Evolutionary conservation across 805 yeast genomes (phyloP).

Genomic region (Yamadazyma akitaensis): DNA sequence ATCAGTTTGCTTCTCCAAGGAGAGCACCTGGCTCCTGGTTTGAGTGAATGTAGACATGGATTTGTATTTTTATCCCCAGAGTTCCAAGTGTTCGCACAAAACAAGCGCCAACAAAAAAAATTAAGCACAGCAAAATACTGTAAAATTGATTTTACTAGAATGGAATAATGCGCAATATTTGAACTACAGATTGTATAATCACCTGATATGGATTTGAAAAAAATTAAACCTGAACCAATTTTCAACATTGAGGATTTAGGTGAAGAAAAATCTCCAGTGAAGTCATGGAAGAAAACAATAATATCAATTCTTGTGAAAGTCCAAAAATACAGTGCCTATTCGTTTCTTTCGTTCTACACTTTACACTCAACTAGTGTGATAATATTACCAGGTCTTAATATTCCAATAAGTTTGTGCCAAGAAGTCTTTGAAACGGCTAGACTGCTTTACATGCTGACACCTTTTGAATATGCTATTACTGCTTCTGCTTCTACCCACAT

Average conservation of each 20-base stretch:
- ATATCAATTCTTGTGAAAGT: conserved; percentile 16
- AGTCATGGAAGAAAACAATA: conserved; percentile 11
- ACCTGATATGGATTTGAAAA: not conserved
- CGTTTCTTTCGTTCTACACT: conserved; percentile 53
- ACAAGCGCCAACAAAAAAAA: not conserved
- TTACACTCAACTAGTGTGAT: conserved; percentile 57
- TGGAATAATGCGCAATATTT: too few species aligned
- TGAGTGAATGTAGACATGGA: conserved; percentile 54
- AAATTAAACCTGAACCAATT: conserved; percentile 13
- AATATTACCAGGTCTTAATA: conserved; percentile 45
- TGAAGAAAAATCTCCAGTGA: not conserved
- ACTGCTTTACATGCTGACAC: conserved; percentile 52
- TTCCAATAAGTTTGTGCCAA: conserved; percentile 47
- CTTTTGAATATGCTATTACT: conserved; percentile 50
- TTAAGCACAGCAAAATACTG: not conserved
- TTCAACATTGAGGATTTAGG: not conserved
- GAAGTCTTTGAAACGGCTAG: conserved; percentile 60
- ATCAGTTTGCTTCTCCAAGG: conserved; percentile 72
- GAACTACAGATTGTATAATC: not conserved
- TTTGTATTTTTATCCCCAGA: not conserved
- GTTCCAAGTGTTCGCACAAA: not conserved
- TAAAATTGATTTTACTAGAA: not conserved
- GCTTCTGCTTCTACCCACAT: conserved; percentile 51
- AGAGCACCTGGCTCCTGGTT: conserved; percentile 62
- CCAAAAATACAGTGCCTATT: conserved; percentile 62